These are phyloP conservation scores for Cytospora piceae DNA, from an alignment of 2,329 filamentous ascomycete genomes.

Conservation along the genomic window DNA sequence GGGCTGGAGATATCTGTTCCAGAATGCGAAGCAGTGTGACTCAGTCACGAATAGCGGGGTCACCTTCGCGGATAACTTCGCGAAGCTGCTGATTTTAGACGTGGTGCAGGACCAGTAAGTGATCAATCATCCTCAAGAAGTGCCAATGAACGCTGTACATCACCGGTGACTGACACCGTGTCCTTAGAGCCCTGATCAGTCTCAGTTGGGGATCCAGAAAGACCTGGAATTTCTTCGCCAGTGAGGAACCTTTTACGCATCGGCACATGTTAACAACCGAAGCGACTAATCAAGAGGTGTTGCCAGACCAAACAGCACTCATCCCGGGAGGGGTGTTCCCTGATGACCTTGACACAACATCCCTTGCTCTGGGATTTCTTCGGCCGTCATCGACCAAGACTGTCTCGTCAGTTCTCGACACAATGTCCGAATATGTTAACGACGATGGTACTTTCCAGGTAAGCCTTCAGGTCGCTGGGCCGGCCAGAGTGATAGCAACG, in stretches of 20 bases:
- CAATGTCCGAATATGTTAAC: conserved; percentile 32
- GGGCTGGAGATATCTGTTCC: conserved; percentile 4
- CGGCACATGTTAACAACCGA: background rate
- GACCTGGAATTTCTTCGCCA: conserved; percentile 7
- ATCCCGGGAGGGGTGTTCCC: conserved; percentile 38
- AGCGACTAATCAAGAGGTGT: conserved; percentile 3
- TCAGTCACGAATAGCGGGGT: conserved; percentile 3
- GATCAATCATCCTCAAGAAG: background rate
- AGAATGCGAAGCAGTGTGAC: background rate
- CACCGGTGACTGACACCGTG: background rate
- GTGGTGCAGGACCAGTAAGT: background rate
- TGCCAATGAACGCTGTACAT: background rate
- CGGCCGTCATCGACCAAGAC: conserved; percentile 24
- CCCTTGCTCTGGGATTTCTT: conserved; percentile 37
- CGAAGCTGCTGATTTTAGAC: conserved; percentile 1
- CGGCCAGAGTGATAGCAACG: background rate
- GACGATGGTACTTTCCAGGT: conserved; percentile 35
- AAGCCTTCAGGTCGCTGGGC: conserved; percentile 24
- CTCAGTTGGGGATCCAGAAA: background rate
- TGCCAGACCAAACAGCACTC: conserved; percentile 36
- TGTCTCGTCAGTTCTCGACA: background rate
- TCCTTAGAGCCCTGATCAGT: background rate
- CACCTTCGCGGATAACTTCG: background rate
- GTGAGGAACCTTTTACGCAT: background rate
- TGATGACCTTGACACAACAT: conserved; percentile 42